Percentiles rank a stretch among this genome's conserved stretches.
Conservation (phyloP, 176 grass and related monocot species). For the Zoysia japonica region DNA sequence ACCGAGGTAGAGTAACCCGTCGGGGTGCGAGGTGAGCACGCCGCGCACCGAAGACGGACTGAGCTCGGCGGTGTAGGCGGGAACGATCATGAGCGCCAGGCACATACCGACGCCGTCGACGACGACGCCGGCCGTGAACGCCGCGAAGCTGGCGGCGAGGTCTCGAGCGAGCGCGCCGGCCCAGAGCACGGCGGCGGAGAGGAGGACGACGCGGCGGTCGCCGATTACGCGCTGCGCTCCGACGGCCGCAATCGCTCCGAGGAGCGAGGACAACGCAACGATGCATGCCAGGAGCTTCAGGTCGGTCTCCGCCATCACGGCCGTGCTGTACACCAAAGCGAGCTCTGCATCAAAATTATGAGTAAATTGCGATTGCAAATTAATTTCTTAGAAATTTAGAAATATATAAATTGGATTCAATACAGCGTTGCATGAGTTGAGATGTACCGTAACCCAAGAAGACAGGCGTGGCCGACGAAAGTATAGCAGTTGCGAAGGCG, state of each 20-base stretch:
- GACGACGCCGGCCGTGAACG: slow-evolving; percentile 40
- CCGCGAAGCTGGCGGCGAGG: background rate
- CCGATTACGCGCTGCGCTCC: slow-evolving; percentile 24
- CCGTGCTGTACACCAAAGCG: slow-evolving; percentile 41
- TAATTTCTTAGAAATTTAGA: background rate
- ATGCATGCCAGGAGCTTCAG: slow-evolving; percentile 43
- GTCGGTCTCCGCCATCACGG: slow-evolving; percentile 23
- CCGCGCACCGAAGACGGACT: slow-evolving; percentile 13
- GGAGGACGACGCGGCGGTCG: slow-evolving; percentile 33
- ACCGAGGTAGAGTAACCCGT: slow-evolving; percentile 55
- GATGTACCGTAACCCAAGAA: slow-evolving; percentile 45
- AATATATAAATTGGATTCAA: background rate
- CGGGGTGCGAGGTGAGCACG: slow-evolving; percentile 37
- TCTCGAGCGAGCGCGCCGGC: slow-evolving; percentile 28
- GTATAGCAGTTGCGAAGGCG: background rate
- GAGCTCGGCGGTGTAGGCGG: slow-evolving; percentile 41
- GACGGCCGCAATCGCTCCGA: slow-evolving; percentile 19
- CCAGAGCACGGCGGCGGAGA: slow-evolving; percentile 33
- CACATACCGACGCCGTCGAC: slow-evolving; percentile 44
- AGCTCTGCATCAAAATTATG: slow-evolving; percentile 36
- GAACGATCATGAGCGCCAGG: slow-evolving; percentile 41
- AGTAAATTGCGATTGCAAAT: background rate
- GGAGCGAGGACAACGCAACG: slow-evolving; percentile 3
- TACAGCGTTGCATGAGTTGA: background rate
- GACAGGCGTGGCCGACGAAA: slow-evolving; percentile 41